Conservation (phyloP, 2,329 filamentous ascomycete species). For the Cytospora chrysosperma region DNA sequence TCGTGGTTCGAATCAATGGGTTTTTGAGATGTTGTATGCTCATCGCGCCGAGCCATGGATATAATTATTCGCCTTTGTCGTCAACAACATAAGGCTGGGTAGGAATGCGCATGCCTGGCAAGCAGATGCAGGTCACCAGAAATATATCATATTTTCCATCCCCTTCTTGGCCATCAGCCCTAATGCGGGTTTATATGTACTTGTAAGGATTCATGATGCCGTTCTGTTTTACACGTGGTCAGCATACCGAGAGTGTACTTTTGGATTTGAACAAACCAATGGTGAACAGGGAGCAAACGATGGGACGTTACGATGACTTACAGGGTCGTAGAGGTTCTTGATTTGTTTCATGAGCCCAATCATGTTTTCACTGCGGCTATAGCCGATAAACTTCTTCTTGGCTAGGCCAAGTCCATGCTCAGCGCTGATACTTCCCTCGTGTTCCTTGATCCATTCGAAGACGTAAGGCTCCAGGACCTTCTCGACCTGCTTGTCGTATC, state of each 20-base stretch:
- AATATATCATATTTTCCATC: slow-evolving; percentile 2
- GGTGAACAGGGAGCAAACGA: slow-evolving; percentile 20
- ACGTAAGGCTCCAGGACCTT: slow-evolving; percentile 88
- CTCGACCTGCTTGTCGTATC: slow-evolving; percentile 86
- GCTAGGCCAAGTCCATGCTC: slow-evolving; percentile 93
- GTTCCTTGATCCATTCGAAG: slow-evolving; percentile 92
- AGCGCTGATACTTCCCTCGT: slow-evolving; percentile 90
- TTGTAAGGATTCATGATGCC: slow-evolving; percentile 99
- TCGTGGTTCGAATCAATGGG: background rate
- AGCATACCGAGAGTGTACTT: slow-evolving; percentile 5
- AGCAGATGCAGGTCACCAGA: background rate
- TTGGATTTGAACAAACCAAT: background rate
- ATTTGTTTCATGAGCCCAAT: slow-evolving; percentile 91
- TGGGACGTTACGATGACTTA: slow-evolving; percentile 48
- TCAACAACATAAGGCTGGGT: background rate
- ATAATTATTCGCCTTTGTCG: background rate
- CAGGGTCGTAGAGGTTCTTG: slow-evolving; percentile 91
- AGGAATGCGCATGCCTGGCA: background rate
- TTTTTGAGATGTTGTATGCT: background rate
- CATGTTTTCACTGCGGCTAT: slow-evolving; percentile 86
- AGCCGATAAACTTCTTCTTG: slow-evolving; percentile 94
- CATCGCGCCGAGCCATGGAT: too few species aligned
- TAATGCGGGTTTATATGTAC: slow-evolving; percentile 61
- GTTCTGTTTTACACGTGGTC: slow-evolving; percentile 56
- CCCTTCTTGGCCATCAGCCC: slow-evolving; percentile 4